Evolutionary conservation across 1,139 yeast genomes (phyloP), one percentile per base, ranked within the genome.

Genomic region (Oligophagozyma castellii): DNA sequence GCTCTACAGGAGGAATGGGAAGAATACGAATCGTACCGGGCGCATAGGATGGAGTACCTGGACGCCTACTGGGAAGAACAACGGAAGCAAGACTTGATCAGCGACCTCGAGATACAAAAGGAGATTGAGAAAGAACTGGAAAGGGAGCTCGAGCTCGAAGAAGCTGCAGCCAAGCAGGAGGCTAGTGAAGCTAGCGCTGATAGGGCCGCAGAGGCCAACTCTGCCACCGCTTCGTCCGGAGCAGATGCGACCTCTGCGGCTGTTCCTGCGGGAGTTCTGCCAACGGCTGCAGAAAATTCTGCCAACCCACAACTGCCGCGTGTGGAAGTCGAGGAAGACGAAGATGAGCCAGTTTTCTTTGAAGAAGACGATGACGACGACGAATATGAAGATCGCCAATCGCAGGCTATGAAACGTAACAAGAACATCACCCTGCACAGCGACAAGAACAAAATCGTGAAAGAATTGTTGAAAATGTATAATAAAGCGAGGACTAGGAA

Each of bases 391-490:
- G 53, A 46, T 24, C 45, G 44, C 24, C 33, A 18, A 10, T 18
- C 20, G 7, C 20, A 18, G 10, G 20, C 20, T 7, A 7, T 18
- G 20, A 34, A 29, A 12, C 25, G 32, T 19, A 24, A 24, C 22
- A 29, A 29, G 24, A 25, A 20, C 12, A 24, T 45, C 5, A 46
- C 42, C n/a, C 19, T 49, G 23, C 35, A 46, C 15, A 46, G 53
- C 22, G 51, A 46, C 14, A 41, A 38, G 26, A 26, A 44, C 5
- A 40, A 36, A 24, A 49, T 51, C 22, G 39, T 42, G 11, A 39
- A 43, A 19, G 55, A 51, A 29, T 34, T 51, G 31, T 35, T 40
- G 12, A 45, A 46, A 33, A 40, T 49, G 46, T 41, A 42, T 22
- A 46, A 44, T 23, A 50, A 48, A 32, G 48, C 42, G 30, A 42